A percentile compares a stretch with the other conserved stretches of the same genome.
These are phyloP conservation scores for Rhazya stricta DNA, from an alignment of 257 asterid species.

Conservation along the genomic window DNA sequence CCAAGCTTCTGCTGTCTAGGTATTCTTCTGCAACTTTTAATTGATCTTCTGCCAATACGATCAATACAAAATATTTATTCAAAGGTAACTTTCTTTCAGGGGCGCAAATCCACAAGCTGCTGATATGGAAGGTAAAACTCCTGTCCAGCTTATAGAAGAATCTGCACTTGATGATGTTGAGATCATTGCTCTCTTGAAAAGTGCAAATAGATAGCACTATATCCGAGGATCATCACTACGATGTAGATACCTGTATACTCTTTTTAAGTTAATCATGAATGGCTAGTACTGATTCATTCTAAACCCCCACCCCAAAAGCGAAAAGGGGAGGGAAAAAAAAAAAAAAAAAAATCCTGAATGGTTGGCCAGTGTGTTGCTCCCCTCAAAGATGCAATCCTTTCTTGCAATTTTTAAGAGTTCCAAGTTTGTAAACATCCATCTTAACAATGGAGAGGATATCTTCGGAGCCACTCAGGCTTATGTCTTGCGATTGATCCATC, in stretches of 20 bases:
- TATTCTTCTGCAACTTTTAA: slow-evolving; percentile 15
- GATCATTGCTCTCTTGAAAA: slow-evolving; percentile 65
- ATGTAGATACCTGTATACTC: neutral
- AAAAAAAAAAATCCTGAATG: neutral
- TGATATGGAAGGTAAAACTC: slow-evolving; percentile 69
- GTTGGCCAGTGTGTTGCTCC: neutral
- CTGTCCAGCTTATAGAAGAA: slow-evolving; percentile 53
- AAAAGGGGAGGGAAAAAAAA: too few species aligned
- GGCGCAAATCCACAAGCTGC: slow-evolving; percentile 71
- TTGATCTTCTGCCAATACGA: neutral
- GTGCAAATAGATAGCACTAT: slow-evolving; percentile 43
- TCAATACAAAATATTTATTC: neutral
- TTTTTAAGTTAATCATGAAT: neutral
- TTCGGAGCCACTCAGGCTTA: neutral
- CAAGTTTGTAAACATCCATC: neutral
- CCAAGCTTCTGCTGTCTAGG: slow-evolving; percentile 72
- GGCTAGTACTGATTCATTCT: neutral
- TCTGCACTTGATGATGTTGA: slow-evolving; percentile 54
- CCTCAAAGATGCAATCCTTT: neutral
- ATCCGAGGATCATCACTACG: neutral
- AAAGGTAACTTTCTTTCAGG: slow-evolving; percentile 36
- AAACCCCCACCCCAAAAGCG: too few species aligned
- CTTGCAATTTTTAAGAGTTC: neutral
- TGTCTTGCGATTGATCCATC: too few species aligned
- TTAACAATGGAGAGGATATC: neutral